phyloP scores from a whole-genome alignment of 2,329 filamentous ascomycete genomes.

The Fusarium torulosum region DNA sequence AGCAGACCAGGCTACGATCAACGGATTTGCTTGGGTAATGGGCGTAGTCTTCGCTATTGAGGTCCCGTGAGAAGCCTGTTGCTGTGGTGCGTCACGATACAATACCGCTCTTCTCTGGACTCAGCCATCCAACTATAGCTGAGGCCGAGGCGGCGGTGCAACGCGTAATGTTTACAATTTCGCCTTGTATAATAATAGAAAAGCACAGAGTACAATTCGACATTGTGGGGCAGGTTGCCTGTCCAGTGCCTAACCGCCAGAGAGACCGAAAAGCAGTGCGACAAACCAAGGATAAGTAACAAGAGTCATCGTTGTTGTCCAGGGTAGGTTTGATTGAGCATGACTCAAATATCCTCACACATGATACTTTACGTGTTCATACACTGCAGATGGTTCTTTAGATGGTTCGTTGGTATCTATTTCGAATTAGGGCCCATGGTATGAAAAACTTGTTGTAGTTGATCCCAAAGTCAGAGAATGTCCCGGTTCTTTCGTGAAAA shows the following conservation, averaged over 20 bases:
- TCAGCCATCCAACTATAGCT: conserved; percentile 28
- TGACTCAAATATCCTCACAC: not conserved
- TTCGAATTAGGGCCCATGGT: not conserved
- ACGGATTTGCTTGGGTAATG: not conserved
- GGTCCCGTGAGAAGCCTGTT: conserved; percentile 11
- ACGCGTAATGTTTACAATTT: conserved; percentile 11
- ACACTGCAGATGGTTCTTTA: not conserved
- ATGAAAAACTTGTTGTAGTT: not conserved
- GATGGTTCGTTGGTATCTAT: no score
- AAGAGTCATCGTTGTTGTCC: not conserved
- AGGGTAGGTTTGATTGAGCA: conserved; percentile 13
- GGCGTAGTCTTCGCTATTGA: not conserved
- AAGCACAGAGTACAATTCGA: not conserved
- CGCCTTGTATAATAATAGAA: conserved; percentile 15
- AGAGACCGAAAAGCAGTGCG: no score
- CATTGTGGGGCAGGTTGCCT: conserved; percentile 1
- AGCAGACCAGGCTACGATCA: conserved; percentile 1
- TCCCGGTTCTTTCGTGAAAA: not conserved
- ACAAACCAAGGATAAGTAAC: not conserved
- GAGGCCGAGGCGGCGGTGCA: conserved; percentile 32
- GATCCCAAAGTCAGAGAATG: not conserved
- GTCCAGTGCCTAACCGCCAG: not conserved
- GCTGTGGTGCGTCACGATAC: conserved; percentile 18
- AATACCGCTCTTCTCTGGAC: not conserved
- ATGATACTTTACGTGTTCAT: not conserved